Conservation (phyloP, 1,284 basidiomycete genomes). For the Irpex sp. region DNA sequence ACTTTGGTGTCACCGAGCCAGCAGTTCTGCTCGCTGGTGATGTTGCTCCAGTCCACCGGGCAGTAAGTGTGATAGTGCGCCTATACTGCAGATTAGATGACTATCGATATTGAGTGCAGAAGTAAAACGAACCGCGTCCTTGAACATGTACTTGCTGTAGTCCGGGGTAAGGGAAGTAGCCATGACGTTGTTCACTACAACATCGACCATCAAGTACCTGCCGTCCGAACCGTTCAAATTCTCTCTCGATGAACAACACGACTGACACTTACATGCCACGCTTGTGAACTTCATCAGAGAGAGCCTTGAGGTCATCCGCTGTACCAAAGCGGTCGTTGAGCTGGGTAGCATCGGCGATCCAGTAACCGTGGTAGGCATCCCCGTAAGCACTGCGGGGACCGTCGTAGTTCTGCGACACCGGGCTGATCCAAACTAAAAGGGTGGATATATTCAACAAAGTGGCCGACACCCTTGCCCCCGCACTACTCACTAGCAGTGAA, state of each 20-base stretch:
- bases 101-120: neutral
- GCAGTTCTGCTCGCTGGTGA: slow-evolving; percentile 65
- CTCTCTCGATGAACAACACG: neutral
- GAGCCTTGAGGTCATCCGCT: slow-evolving; percentile 65
- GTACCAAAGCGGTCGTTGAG: slow-evolving; percentile 74
- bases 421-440: slow-evolving; percentile 58
- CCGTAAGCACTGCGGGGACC: slow-evolving; percentile 65
- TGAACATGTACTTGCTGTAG: slow-evolving; percentile 62
- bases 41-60: slow-evolving; percentile 62
- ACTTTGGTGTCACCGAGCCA: slow-evolving; percentile 74
- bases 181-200: slow-evolving; percentile 78
- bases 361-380: slow-evolving; percentile 70
- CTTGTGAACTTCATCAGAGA: slow-evolving; percentile 63
- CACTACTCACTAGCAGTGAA: slow-evolving; percentile 66
- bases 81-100: slow-evolving; percentile 22
- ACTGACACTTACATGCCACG: slow-evolving; percentile 55
- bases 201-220: slow-evolving; percentile 76
- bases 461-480: neutral
- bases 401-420: slow-evolving; percentile 68
- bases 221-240: neutral
- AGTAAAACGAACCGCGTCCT: slow-evolving; percentile 38
- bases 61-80: slow-evolving; percentile 67
- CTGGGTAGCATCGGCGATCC: slow-evolving; percentile 59
- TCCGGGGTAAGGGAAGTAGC: slow-evolving; percentile 52
- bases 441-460: no score